These are phyloP conservation scores for Termitomyces sp. DNA, from an alignment of 768 basidiomycete genomes.

Conservation along the genomic window DNA sequence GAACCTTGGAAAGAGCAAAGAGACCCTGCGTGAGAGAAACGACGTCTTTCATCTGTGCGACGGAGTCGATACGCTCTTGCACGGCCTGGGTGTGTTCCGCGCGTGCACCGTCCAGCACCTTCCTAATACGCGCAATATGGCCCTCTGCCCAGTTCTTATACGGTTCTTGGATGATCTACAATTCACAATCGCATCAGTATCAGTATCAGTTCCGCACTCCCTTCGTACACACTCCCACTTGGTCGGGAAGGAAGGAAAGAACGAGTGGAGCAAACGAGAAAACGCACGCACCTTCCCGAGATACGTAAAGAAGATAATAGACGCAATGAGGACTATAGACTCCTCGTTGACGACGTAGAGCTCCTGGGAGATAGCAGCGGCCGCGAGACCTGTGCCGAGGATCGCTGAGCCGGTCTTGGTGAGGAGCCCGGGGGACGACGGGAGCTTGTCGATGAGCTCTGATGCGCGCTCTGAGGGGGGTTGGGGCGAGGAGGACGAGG, in stretches of 20 bases:
- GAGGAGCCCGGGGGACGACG: slow-evolving; percentile 82
- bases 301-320: slow-evolving; percentile 78
- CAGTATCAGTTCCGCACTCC: no score
- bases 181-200: no score
- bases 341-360: slow-evolving; percentile 98
- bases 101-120: slow-evolving; percentile 78
- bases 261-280: no score
- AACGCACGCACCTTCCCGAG: slow-evolving; percentile 74
- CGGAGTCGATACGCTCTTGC: slow-evolving; percentile 87
- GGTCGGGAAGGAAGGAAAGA: no score
- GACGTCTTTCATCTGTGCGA: slow-evolving; percentile 95
- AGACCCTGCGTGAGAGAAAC: slow-evolving; percentile 87
- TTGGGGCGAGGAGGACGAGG: slow-evolving; percentile 48
- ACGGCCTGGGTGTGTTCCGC: slow-evolving; percentile 91
- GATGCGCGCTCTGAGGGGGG: slow-evolving; percentile 86
- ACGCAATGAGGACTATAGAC: slow-evolving; percentile 83
- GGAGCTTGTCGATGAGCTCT: slow-evolving; percentile 85
- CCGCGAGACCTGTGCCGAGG: slow-evolving; percentile 84
- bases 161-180: slow-evolving; percentile 75
- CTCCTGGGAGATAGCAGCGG: slow-evolving; percentile 94
- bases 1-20: slow-evolving; percentile 88
- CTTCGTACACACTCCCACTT: no score
- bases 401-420: slow-evolving; percentile 94
- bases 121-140: slow-evolving; percentile 82
- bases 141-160: slow-evolving; percentile 92